phyloP scores from a whole-genome alignment of 2,329 filamentous ascomycete species.

The Pseudopyrenochaeta lycopersici region DNA sequence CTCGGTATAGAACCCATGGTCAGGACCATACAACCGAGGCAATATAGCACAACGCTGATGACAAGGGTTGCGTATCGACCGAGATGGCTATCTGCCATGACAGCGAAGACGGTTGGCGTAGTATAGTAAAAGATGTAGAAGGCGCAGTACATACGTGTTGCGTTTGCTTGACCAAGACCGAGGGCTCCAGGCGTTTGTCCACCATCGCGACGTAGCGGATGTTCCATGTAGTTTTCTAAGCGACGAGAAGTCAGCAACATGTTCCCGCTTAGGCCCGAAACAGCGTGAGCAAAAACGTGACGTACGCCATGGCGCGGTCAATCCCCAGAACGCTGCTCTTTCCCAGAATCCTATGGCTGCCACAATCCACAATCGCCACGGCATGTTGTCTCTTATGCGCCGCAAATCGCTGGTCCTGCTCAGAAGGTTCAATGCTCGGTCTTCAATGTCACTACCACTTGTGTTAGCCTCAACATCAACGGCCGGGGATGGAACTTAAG shows the following conservation, averaged over 20 bases:
- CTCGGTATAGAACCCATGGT: constrained; percentile 29
- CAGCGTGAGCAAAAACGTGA: constrained; percentile 3
- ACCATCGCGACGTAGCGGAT: constrained; percentile 32
- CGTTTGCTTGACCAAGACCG: constrained; percentile 46
- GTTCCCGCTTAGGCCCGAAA: not conserved
- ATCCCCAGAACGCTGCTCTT: constrained; percentile 40
- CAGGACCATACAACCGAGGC: constrained; percentile 30
- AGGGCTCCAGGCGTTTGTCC: constrained; percentile 47
- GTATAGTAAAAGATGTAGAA: constrained; percentile 64
- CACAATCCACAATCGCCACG: constrained; percentile 34
- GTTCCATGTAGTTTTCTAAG: constrained; percentile 56
- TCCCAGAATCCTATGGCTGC: constrained; percentile 38
- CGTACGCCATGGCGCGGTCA: constrained; percentile 46
- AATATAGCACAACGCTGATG: constrained; percentile 41
- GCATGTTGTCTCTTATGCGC: constrained; percentile 31
- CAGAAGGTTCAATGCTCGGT: constrained; percentile 8
- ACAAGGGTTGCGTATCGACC: constrained; percentile 51
- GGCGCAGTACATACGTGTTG: constrained; percentile 64
- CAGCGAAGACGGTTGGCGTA: constrained; percentile 45
- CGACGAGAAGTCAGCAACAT: constrained; percentile 3
- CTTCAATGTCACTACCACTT: constrained; percentile 1
- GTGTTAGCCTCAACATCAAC: not conserved
- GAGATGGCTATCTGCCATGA: constrained; percentile 51
- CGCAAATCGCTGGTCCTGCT: constrained; percentile 19
- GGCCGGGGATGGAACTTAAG: no score